Evolutionary conservation across 352 stramenopile species (phyloP), one percentile per base, ranked within the genome.

Genomic region (Globisporangium alternatum): DNA sequence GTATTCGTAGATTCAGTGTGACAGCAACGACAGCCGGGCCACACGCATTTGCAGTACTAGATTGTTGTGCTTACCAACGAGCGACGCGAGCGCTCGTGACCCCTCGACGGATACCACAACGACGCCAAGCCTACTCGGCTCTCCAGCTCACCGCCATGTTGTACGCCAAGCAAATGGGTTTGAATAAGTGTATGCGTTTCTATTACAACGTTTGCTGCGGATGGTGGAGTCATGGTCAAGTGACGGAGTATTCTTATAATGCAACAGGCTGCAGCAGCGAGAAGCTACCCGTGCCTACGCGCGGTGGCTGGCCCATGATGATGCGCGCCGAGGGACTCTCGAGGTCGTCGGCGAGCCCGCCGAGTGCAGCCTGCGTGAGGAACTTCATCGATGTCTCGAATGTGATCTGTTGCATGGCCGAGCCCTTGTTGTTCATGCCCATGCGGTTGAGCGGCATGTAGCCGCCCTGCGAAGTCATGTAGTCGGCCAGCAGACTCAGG

Each of bases 351-450:
- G 80, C 83, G 15, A 95, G 71, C 28, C 88, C 86, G 54, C 91
- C 86, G 15, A 99, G 68, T 48, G 98, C 97, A 25, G 98, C 97
- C 62, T 98, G 81, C 10, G 95, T 98, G 62, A 99, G 81, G 76
- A 99, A 99, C 43, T 98, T 96, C 67, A 98, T 98, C 30, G 97
- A 99, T 43, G 97, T 99, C 82, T 99, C 98, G 78, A 99, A 99
- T 77, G 96, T 99, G 90, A 99, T 99, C 80, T 99, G 97, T 71
- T 99, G 87, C 71, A 99, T 98, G 25, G 97, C 88, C 37, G 95
- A 99, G 58, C 91, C 93, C 70, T 97, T 96, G 68, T 98, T 87
- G 58, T 88, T 86, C 95, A 99, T 99, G 61, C 97, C 97, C 60
- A 92, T 97, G 57, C 98, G 91, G 84, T 99, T 99, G 76, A 99